Evolutionary conservation across 306 rosid genomes (phyloP), one percentile per base, ranked within the genome.

Genomic region (barrel medic (Medicago truncatula)): DNA sequence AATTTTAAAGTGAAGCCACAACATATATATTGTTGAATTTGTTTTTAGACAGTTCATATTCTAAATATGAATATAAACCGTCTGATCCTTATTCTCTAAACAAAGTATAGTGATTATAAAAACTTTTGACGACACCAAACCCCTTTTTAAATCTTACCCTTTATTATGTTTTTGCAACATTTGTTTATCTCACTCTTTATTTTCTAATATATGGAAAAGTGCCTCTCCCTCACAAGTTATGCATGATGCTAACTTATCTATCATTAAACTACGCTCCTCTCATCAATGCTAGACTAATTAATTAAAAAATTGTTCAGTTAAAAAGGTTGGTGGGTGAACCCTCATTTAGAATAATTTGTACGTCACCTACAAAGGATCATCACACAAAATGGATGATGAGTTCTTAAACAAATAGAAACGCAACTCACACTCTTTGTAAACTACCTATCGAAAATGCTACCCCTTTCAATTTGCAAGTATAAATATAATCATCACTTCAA

Each of bases 371-470:
- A 57, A 79, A 81, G 69, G 2, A 31, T 53, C 60, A 58, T 87
- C 97, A 87, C 92, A 81, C 96, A 63, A 68, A 81, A 57, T 0
- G 82, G 62, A 85, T 89, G 97, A 74, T 21, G 68, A 47, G 12
- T 65, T 56, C 18, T 16, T 44, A 54, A 88, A 76, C 78, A 81
- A 82, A 64, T 36, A 31, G 16, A 39, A 86, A 85, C 83, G 36
- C 41, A 69, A 63, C 86, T 78, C 91, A 86, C 79, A 78, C 86
- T 85, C 88, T 85, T 87, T 73, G 85, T 47, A 77, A 76, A 58
- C 57, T 3, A 63, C 68, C 71, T 34, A 66, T 50, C 40, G 46
- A 21, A 78, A 82, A 58, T 1, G 8, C 6, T 6, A 80, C 50
- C 73, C 76, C 71, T 28, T 62, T 38, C 73, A 66, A 80, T 4